Evolutionary conservation across 257 asterid species (phyloP), one percentile per base, ranked within the genome.

Genomic region (Coffea canephora): DNA sequence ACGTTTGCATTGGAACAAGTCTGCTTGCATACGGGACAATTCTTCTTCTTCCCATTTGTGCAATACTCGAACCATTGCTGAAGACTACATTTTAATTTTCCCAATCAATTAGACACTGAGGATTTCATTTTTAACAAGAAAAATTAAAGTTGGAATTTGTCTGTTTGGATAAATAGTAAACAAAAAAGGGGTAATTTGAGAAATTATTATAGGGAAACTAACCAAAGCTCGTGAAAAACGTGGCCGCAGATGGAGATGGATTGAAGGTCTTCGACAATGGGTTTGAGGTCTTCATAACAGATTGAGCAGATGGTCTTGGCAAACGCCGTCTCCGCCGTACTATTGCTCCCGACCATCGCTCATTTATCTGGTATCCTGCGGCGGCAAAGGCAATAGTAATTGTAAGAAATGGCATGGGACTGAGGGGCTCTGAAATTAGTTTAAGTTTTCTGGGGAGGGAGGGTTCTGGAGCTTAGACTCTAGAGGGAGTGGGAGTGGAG

Each of bases 21-120:
- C 88, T 91, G 97, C 86, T 96, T 96, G 90, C 99, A 96, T 54
- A 94, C 89, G 10, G 99, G 99, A 79, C 99, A 96, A 71, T 77
- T 90, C 91, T 88, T 90, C 91, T 93, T 93, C 97, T 91, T 96
- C 83, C 86, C 82, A 59, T 89, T 90, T 61, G 91, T 91, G 78
- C 99, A 94, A 85, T 92, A 96, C 91, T 96, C 99, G 43, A 96
- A 92, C 98, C 98, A 96, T 82, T 96, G 98, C 66, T 94, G 98
- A 78, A 96, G 91, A 85, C 98, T 96, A 79, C 14, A 55, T 57
- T 41, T 75, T 77, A 18, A 13, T 57, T 55, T 18, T 55, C 8
- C 6, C 1, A 55, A 23, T 7, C 2, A 57, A 57, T 18, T 18
- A 57, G 21, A 4, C 6, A 5, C 1, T 57, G 4, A 18, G 34